A percentile compares a stretch with the other conserved stretches of the same genome.
Conservation (phyloP, 129 eudicot genomes). For the Oenanthe sinensis region DNA sequence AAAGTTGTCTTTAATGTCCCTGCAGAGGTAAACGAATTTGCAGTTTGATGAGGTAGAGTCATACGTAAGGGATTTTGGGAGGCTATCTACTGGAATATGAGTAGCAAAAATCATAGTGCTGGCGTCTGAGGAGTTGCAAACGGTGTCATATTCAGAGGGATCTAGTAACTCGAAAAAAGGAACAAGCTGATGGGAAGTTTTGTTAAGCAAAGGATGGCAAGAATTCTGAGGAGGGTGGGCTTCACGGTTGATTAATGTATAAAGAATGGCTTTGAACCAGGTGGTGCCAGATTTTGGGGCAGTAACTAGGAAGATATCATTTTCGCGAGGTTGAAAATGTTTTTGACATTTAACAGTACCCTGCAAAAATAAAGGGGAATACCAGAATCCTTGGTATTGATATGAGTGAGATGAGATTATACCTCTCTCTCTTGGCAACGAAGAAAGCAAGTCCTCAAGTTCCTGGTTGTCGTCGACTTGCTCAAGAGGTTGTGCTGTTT, state of each 20-base stretch:
- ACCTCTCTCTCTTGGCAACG: background rate
- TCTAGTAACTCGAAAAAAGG: background rate
- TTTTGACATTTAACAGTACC: background rate
- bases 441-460: background rate
- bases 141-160: background rate
- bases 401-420: background rate
- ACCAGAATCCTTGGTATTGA: background rate
- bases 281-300: background rate
- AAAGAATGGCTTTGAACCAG: background rate
- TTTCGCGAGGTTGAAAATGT: background rate
- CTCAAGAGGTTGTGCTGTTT: background rate
- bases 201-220: background rate
- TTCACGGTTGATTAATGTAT: background rate
- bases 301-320: background rate
- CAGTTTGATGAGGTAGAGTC: background rate
- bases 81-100: background rate
- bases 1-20: background rate
- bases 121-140: background rate
- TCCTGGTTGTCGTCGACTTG: background rate
- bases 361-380: background rate
- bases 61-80: background rate
- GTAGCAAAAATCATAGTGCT: background rate
- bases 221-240: background rate
- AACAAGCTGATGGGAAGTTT: background rate
- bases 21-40: background rate